Evolutionary conservation across 345 rosid genomes (phyloP), one percentile per base, ranked within the genome.

Genomic region (Luvunga scandens): DNA sequence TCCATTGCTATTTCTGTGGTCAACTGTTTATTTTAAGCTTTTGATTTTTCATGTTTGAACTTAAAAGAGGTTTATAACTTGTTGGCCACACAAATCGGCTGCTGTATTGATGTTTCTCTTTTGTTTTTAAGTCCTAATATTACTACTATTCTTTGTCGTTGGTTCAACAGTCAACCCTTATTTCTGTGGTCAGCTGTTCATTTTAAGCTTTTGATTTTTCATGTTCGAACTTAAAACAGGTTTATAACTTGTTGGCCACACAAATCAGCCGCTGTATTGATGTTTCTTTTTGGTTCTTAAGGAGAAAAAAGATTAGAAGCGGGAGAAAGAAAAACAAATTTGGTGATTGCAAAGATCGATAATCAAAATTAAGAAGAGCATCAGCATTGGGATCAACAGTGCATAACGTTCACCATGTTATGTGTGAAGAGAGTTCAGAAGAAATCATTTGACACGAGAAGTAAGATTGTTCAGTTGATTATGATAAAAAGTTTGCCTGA

Each of bases 111-210:
- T 66, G 31, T 64, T 53, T 13, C 45, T 59, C 55, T 9, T 31
- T 38, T 9, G 38, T 62, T 50, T 18, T 13, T 45, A 3, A 45
- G 18, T n/a, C n/a, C n/a, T n/a, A n/a, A n/a, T n/a, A n/a, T 31
- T 28, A 39, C 42, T 1, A 39, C 69, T 3, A 9, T 36, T 10
- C 24, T 13, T 42, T 45, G 21, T 30, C 45, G 24, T 25, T 12
- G 3, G 55, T 1, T 24, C 6, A 25, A 30, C 64, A 66, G 56
- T 55, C 53, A 66, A 76, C 36, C 78, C 72, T 25, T 55, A 55
- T 66, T 50, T 66, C 66, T 28, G 72, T 36, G 79, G 72, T 66
- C 55, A 33, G 39, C 66, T 66, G 73, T 76, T 76, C 55, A 1
- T 53, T 67, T 56, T 7, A 66, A 76, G 56, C 66, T 39, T 45